Base-by-base conservation (phyloP, 2,329 filamentous ascomycete species). In the Fusarium gaditjirri region DNA sequence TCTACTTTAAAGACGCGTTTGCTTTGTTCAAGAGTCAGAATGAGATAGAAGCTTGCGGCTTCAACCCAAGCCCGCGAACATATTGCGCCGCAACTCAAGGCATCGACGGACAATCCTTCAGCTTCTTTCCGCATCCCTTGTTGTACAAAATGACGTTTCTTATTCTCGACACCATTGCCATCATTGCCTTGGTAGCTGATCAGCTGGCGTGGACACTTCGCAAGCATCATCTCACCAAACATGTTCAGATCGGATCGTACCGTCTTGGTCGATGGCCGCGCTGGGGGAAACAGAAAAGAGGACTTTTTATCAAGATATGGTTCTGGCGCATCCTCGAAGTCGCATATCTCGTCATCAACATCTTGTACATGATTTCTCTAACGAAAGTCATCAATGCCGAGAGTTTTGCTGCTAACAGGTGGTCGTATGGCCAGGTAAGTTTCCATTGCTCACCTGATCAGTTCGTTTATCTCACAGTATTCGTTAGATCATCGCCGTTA, bases 111-210 rank as follows among this genome's bases (percentile, higher is more conserved):
- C 67, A 81, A 6, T 68, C 77, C 16, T 74, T 82, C 33, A 79
- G 75, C 33, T 82, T 83, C 68, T 83, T 82, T 58, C 81, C 81
- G 2, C 80, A 82, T 38, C 81, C 81, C 35, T 68, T 81, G 6
- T 69, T 82, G 19, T 82, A 82, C 61, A 82, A 82, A 71, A 76
- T 82, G 65, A 77, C 79, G 2, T 83, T 83, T 53, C 71, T 83
- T 39, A 71, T 78, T n/a, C 74, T 83, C 17, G 78, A 82, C 57
- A 81, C 77, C 19, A 64, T 81, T 17, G 79, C 81, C 31, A 81
- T 83, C n/a, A 11, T 80, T 10, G 77, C 79, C 8, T 75, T 83
- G 49, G 52, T 81, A 1, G 44, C 75, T 17, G 81, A 83, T 44
- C 81, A 82, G 59, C 62, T 83, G 9, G 77, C 78, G 5, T 82